phyloP scores from a whole-genome alignment of 169 alveolate species.

The Besnoitia besnoiti region DNA sequence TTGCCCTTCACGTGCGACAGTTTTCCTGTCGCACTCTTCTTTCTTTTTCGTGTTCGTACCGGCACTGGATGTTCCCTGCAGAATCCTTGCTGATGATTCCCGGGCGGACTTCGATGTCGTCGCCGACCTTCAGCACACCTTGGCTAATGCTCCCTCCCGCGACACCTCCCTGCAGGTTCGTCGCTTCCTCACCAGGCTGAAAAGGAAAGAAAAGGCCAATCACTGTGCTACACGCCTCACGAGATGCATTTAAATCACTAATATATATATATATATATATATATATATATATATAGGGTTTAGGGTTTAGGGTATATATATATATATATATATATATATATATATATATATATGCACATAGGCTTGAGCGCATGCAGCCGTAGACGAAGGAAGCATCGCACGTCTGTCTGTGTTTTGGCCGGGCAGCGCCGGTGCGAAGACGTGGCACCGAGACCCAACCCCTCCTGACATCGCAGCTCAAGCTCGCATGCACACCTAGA shows the following conservation, averaged over 20 bases:
- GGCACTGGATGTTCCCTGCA: conserved; percentile 90
- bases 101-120: conserved; percentile 98
- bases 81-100: conserved; percentile 94
- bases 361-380: background rate
- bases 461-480: too few species aligned
- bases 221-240: background rate
- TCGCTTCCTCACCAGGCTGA: conserved; percentile 97
- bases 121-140: conserved; percentile 97
- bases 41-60: conserved; percentile 57
- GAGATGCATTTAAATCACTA: background rate
- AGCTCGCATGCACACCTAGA: too few species aligned
- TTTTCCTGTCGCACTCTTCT: background rate
- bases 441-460: too few species aligned
- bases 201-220: background rate
- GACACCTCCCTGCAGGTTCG: conserved; percentile 98
- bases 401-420: background rate
- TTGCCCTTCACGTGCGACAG: background rate
- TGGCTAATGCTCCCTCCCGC: conserved; percentile 98
- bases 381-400: too few species aligned
- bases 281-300: background rate
- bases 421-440: too few species aligned
- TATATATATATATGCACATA: background rate
- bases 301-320: too few species aligned
- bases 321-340: background rate
- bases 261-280: background rate